A percentile compares a stretch with the other conserved stretches of the same genome.
Conservation (phyloP, 1,284 basidiomycete genomes). For the Vanrija sp. region DNA sequence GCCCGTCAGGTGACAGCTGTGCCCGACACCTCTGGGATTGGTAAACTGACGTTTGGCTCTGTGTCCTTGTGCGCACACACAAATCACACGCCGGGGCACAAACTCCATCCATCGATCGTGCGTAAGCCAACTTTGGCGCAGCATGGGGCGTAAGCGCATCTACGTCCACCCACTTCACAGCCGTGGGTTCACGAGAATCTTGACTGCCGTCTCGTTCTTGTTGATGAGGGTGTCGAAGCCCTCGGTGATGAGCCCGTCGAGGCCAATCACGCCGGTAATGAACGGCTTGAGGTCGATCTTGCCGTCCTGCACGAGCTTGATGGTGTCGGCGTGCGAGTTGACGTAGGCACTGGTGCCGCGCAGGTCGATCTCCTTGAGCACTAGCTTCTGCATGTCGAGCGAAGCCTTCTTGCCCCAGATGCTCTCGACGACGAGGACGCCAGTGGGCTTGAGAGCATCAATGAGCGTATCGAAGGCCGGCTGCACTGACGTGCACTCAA, state of each 20-base stretch:
- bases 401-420: constrained; percentile 12
- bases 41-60: no score
- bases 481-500: constrained; percentile 17
- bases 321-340: constrained; percentile 12
- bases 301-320: constrained; percentile 15
- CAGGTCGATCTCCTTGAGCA: constrained; percentile 18
- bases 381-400: constrained; percentile 13
- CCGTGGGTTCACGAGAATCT: constrained; percentile 19
- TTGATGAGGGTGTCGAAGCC: constrained; percentile 17
- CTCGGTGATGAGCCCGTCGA: constrained; percentile 11
- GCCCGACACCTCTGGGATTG: no score
- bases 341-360: constrained; percentile 16
- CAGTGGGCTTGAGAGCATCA: constrained; percentile 8
- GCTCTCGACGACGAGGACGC: constrained; percentile 11
- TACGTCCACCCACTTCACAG: neutral
- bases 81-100: no score
- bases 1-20: no score
- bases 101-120: no score
- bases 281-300: constrained; percentile 17
- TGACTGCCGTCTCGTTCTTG: constrained; percentile 19
- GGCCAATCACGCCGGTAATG: constrained; percentile 16
- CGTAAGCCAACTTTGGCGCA: no score
- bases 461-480: constrained; percentile 15
- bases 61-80: no score
- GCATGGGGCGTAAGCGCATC: no score